A percentile compares a stretch with the other conserved stretches of the same genome.
These are phyloP conservation scores for Schwanniomyces etchellsii DNA, from an alignment of 1,139 yeast species.

Conservation along the genomic window DNA sequence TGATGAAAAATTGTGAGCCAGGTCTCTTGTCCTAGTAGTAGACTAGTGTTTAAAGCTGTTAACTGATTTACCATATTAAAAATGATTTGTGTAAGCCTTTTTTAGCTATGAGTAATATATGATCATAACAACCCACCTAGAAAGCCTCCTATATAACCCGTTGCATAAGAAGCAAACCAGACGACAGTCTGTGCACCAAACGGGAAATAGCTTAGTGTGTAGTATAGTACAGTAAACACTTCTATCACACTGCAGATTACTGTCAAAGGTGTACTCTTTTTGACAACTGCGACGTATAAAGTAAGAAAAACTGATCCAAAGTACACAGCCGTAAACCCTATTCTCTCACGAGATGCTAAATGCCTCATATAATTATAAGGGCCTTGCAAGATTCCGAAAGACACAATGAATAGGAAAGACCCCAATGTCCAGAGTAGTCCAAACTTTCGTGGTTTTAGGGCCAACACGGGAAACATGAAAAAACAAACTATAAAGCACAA, in stretches of 20 bases:
- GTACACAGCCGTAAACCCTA: constrained; percentile 76
- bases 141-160: constrained; percentile 69
- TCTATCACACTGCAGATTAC: constrained; percentile 72
- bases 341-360: constrained; percentile 66
- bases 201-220: constrained; percentile 89
- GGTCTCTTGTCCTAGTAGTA: constrained; percentile 2
- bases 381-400: constrained; percentile 91
- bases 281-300: constrained; percentile 46
- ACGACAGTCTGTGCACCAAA: constrained; percentile 87
- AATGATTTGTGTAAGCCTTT: too few species aligned
- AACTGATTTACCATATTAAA: too few species aligned
- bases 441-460: constrained; percentile 86
- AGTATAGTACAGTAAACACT: constrained; percentile 79
- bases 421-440: constrained; percentile 92
- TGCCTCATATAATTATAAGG: constrained; percentile 76
- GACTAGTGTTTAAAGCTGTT: constrained; percentile 2
- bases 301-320: constrained; percentile 71
- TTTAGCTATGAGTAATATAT: background rate
- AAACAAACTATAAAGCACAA: constrained; percentile 81
- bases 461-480: constrained; percentile 81
- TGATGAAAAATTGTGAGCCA: constrained; percentile 20
- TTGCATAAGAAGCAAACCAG: constrained; percentile 72
- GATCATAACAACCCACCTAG: constrained; percentile 27
- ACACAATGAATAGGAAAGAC: constrained; percentile 74
- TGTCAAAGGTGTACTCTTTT: constrained; percentile 72